A percentile compares a stretch with the other conserved stretches of the same genome.
Evolutionary conservation across 2,329 filamentous ascomycete species (phyloP).

Genomic region (Elsinoe perseae): DNA sequence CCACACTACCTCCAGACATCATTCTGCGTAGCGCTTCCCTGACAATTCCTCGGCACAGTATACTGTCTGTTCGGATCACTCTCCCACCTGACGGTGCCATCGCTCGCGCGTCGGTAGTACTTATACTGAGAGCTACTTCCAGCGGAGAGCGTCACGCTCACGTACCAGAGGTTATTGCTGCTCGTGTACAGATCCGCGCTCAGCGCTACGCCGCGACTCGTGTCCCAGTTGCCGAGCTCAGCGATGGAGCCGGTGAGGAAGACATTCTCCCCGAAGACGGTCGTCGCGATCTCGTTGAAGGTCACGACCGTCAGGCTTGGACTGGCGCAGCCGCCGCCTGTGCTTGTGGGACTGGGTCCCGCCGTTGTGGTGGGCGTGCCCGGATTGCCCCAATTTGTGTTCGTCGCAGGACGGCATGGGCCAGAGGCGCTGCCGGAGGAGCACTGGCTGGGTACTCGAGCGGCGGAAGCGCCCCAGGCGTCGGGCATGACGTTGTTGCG

Average conservation of each 20-base stretch:
- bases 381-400: conserved; percentile 25
- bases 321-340: conserved; percentile 24
- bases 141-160: conserved; percentile 47
- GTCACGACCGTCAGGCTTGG: conserved; percentile 43
- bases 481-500: conserved; percentile 49
- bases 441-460: conserved; percentile 23
- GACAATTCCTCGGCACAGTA: conserved; percentile 35
- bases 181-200: conserved; percentile 52
- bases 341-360: conserved; percentile 22
- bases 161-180: conserved; percentile 55
- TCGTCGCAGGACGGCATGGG: conserved; percentile 26
- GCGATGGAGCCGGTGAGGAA: conserved; percentile 55
- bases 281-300: conserved; percentile 53
- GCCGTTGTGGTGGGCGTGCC: conserved; percentile 26
- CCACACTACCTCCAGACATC: conserved; percentile 31
- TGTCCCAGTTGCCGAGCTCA: conserved; percentile 56
- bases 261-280: conserved; percentile 55
- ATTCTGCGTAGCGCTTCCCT: conserved; percentile 29
- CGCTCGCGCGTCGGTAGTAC: conserved; percentile 53
- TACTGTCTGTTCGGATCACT: conserved; percentile 43
- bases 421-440: conserved; percentile 24
- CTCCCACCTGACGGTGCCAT: conserved; percentile 57
- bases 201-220: conserved; percentile 47
- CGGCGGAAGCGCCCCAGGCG: conserved; percentile 47
- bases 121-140: conserved; percentile 55